These are phyloP conservation scores for Cordyceps pruinosa DNA, from an alignment of 2,329 filamentous ascomycete genomes.

Conservation along the genomic window DNA sequence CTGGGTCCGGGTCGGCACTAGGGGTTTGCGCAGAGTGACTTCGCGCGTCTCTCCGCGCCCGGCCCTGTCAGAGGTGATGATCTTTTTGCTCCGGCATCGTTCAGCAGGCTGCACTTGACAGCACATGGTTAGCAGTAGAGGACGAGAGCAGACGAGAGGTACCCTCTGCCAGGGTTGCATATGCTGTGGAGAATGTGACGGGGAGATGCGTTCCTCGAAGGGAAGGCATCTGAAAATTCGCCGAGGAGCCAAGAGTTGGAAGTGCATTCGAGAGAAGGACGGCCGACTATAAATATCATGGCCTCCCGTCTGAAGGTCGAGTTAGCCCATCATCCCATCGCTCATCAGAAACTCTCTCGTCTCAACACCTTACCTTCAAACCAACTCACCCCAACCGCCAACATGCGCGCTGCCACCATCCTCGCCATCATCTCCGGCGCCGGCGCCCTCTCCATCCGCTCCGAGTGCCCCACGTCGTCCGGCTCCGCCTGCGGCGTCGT, in stretches of 20 bases:
- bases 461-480: constrained; percentile 9
- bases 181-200: neutral
- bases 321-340: neutral
- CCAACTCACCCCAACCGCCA: neutral
- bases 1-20: neutral
- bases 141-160: neutral
- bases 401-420: constrained; percentile 7
- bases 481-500: constrained; percentile 8
- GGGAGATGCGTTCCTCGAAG: neutral
- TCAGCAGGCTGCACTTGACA: neutral
- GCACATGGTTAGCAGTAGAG: neutral
- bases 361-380: neutral
- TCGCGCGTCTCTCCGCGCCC: neutral
- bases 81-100: neutral
- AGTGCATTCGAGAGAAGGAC: neutral
- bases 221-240: neutral
- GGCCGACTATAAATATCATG: neutral
- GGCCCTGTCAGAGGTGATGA: neutral
- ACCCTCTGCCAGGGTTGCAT: neutral
- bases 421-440: constrained; percentile 7
- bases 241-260: neutral
- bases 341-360: neutral
- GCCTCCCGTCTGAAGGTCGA: neutral
- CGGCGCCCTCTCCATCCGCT: constrained; percentile 5
- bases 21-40: neutral